Conservation (phyloP, 2,329 filamentous ascomycete genomes). For the Chaetoscypha palmicola region DNA sequence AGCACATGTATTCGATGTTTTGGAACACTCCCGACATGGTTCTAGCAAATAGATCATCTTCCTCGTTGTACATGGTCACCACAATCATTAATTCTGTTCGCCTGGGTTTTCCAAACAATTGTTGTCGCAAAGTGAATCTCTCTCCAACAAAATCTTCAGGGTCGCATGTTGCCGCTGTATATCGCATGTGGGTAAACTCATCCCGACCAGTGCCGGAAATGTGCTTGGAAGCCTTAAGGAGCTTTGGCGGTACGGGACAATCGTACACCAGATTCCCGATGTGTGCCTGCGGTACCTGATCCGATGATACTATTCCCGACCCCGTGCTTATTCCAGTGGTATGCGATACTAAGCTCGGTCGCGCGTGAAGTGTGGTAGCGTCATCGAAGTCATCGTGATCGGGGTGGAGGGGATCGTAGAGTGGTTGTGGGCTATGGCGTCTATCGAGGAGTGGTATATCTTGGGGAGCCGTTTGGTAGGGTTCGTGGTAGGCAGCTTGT, state of each 20-base stretch:
- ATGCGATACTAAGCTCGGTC: neutral
- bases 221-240: conserved; percentile 11
- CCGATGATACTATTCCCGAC: conserved; percentile 1
- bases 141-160: conserved; percentile 58
- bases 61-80: conserved; percentile 69
- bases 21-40: conserved; percentile 65
- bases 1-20: conserved; percentile 66
- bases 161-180: conserved; percentile 66
- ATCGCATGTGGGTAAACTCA: conserved; percentile 59
- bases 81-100: conserved; percentile 67
- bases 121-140: conserved; percentile 61
- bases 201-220: conserved; percentile 7
- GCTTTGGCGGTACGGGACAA: conserved; percentile 19
- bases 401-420: conserved; percentile 9
- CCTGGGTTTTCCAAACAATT: conserved; percentile 60
- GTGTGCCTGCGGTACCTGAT: conserved; percentile 4
- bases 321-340: conserved; percentile 1
- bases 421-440: conserved; percentile 7
- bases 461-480: conserved; percentile 14
- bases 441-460: conserved; percentile 15
- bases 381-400: neutral
- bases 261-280: conserved; percentile 16
- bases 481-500: conserved; percentile 7
- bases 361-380: conserved; percentile 1
- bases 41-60: conserved; percentile 60